phyloP scores from a whole-genome alignment of 2,329 filamentous ascomycete genomes.

The Alternaria novae-zelandiae region DNA sequence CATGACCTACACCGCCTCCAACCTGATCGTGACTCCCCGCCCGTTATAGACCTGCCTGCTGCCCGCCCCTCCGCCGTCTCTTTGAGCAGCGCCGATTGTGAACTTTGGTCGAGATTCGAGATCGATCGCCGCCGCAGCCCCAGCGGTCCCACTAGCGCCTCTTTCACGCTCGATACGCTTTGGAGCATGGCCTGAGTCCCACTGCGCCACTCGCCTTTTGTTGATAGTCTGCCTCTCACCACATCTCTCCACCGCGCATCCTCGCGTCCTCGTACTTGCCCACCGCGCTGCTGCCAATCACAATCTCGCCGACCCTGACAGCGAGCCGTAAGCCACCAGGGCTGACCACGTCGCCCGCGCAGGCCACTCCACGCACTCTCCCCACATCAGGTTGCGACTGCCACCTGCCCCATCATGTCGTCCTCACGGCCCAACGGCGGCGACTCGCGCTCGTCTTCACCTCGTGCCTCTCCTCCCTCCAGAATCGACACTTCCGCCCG shows the following conservation, averaged over 20 bases:
- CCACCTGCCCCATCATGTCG: slow-evolving; percentile 13
- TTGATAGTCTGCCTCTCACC: slow-evolving; percentile 13
- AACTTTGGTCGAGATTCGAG: background rate
- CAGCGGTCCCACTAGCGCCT: slow-evolving; percentile 11
- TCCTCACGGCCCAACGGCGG: slow-evolving; percentile 7
- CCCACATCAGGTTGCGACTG: slow-evolving; percentile 6
- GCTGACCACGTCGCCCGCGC: slow-evolving; percentile 22
- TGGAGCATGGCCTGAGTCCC: background rate
- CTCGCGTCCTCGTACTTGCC: background rate
- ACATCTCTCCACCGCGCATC: slow-evolving; percentile 8
- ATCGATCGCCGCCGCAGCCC: background rate
- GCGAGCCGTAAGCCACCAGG: slow-evolving; percentile 5
- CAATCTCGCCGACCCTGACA: slow-evolving; percentile 9
- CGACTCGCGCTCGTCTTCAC: slow-evolving; percentile 20
- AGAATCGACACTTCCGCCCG: slow-evolving; percentile 25
- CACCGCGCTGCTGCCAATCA: slow-evolving; percentile 24
- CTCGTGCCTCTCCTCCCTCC: slow-evolving; percentile 22
- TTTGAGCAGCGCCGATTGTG: background rate
- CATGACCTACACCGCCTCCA: slow-evolving; percentile 28
- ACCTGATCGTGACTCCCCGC: background rate
- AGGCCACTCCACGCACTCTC: slow-evolving; percentile 14
- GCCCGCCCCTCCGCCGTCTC: background rate
- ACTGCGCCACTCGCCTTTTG: slow-evolving; percentile 2
- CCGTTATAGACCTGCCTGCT: background rate
- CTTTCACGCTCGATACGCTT: background rate